Conservation (phyloP, 768 basidiomycete genomes). For the Baorangia bicolor region DNA sequence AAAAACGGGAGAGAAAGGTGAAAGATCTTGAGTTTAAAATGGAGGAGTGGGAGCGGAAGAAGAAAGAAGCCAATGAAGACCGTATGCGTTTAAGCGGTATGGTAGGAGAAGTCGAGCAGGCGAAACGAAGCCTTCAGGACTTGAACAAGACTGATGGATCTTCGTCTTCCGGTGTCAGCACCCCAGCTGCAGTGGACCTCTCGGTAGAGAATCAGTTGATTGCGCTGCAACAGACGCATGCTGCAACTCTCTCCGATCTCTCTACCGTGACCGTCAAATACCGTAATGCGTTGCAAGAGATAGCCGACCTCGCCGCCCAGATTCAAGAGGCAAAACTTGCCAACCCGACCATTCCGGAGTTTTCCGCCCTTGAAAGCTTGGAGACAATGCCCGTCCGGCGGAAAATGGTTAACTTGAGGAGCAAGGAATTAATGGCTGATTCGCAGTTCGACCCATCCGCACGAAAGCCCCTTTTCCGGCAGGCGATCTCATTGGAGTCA, state of each 20-base stretch:
- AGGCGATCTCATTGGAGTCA: slow-evolving; percentile 84
- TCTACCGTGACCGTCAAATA: slow-evolving; percentile 80
- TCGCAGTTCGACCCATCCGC: slow-evolving; percentile 53
- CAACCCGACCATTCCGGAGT: slow-evolving; percentile 45
- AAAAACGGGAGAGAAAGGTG: slow-evolving; percentile 76
- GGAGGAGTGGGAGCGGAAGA: slow-evolving; percentile 74
- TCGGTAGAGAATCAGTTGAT: slow-evolving; percentile 61
- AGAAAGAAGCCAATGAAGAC: slow-evolving; percentile 63
- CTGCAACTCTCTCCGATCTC: slow-evolving; percentile 76
- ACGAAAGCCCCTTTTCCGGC: slow-evolving; percentile 81
- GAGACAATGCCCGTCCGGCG: slow-evolving; percentile 52
- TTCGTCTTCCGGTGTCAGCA: slow-evolving; percentile 30
- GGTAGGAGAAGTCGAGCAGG: slow-evolving; percentile 68
- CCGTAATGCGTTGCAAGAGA: slow-evolving; percentile 84
- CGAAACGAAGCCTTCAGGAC: slow-evolving; percentile 64
- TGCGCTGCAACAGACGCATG: slow-evolving; percentile 78
- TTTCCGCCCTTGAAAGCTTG: slow-evolving; percentile 37
- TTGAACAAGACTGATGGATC: slow-evolving; percentile 29
- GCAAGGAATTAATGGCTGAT: slow-evolving; percentile 43
- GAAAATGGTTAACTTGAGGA: slow-evolving; percentile 50
- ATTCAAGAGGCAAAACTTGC: slow-evolving; percentile 82
- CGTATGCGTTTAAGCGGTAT: slow-evolving; percentile 64
- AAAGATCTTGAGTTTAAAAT: slow-evolving; percentile 76
- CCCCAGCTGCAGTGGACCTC: slow-evolving; percentile 35
- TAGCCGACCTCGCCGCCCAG: slow-evolving; percentile 90